phyloP scores from a whole-genome alignment of 192 early-diverging fungal genomes.

The Coemansia sp. region DNA sequence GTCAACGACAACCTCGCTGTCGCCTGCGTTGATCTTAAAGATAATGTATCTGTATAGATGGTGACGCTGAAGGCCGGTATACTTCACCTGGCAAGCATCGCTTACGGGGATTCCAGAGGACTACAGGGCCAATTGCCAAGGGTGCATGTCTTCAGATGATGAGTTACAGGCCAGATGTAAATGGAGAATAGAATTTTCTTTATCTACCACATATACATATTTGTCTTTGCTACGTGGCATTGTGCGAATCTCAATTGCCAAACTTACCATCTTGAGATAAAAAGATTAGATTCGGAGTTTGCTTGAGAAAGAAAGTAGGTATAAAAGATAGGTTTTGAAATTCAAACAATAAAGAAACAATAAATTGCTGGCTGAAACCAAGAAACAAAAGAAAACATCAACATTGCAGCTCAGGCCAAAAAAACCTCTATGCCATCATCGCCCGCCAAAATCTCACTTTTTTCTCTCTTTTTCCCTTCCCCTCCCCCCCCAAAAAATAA shows the following conservation, averaged over 20 bases:
- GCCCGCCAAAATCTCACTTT: too few relatives aligned
- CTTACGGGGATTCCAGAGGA: constrained; percentile 73
- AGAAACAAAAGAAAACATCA: neutral
- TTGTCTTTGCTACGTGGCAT: neutral
- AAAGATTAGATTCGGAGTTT: constrained; percentile 3
- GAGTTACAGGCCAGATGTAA: neutral
- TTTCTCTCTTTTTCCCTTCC: neutral
- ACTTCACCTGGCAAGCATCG: constrained; percentile 60
- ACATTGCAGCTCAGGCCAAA: neutral
- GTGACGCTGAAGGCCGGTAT: constrained; percentile 66
- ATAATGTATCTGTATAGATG: constrained; percentile 64
- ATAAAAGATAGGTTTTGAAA: neutral
- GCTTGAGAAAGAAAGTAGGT: neutral
- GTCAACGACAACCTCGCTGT: constrained; percentile 63
- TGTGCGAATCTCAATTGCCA: neutral
- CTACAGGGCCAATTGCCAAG: constrained; percentile 33
- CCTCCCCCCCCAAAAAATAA: neutral
- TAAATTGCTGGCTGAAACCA: neutral
- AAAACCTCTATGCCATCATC: neutral
- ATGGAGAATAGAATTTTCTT: neutral
- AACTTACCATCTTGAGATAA: neutral
- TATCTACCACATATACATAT: neutral
- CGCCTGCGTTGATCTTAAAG: constrained; percentile 73
- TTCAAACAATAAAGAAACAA: constrained; percentile 1
- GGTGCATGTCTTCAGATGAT: constrained; percentile 2